Conservation (phyloP, 2,329 filamentous ascomycete species). For the Penicillium thymicola region DNA sequence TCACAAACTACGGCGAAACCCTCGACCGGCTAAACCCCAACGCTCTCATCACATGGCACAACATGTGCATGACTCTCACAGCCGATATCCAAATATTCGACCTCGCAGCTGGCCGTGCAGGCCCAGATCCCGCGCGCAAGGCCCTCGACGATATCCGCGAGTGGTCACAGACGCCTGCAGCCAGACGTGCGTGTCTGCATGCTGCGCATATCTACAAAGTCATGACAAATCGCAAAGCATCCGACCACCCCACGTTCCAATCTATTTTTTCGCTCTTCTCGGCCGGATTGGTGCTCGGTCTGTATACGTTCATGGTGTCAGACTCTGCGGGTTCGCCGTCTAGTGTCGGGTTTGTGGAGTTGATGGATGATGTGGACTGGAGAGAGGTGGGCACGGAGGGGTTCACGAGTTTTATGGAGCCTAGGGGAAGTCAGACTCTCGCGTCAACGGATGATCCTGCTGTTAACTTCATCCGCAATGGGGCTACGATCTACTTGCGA, state of each 20-base stretch:
- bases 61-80: constrained; percentile 51
- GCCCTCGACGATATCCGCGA: constrained; percentile 51
- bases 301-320: too few species aligned
- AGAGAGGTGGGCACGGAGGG: too few species aligned
- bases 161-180: constrained; percentile 52
- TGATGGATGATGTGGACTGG: too few species aligned
- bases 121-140: constrained; percentile 46
- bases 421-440: constrained; percentile 26
- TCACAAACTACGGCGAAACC: constrained; percentile 39
- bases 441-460: constrained; percentile 32
- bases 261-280: constrained; percentile 51
- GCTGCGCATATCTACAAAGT: constrained; percentile 53
- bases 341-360: too few species aligned
- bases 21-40: constrained; percentile 49
- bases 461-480: constrained; percentile 48
- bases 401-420: constrained; percentile 29
- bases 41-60: constrained; percentile 52
- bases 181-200: constrained; percentile 50
- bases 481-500: constrained; percentile 48
- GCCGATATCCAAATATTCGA: constrained; percentile 54
- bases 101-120: constrained; percentile 50
- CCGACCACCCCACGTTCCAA: constrained; percentile 52
- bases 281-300: too few species aligned
- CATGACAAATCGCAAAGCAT: constrained; percentile 51
- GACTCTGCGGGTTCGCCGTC: too few species aligned